Evolutionary conservation across 2,329 filamentous ascomycete species (phyloP).

Genomic region (Hansfordia pulvinata): DNA sequence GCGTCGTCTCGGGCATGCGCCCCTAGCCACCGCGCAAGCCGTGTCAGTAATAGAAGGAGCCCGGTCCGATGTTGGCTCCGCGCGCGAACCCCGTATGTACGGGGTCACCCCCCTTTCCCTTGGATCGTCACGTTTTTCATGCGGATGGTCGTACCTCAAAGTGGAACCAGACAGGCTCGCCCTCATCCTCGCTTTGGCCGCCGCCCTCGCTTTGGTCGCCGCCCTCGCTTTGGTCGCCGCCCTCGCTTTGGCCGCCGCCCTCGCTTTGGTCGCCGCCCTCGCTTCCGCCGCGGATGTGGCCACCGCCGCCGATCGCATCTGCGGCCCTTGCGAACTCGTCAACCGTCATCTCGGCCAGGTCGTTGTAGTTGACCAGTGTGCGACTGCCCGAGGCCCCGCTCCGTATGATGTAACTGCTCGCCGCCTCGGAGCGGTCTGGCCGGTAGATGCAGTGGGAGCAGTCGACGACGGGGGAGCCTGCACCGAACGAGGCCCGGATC

Average conservation of each 20-base stretch:
- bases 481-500: conserved; percentile 40
- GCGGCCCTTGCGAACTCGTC: conserved; percentile 41
- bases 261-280: too few relatives aligned
- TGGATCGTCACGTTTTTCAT: too few relatives aligned
- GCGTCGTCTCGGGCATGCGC: conserved; percentile 46
- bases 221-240: too few relatives aligned
- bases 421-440: conserved; percentile 35
- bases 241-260: too few relatives aligned
- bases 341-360: conserved; percentile 52
- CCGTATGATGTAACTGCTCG: conserved; percentile 57
- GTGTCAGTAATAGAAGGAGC: too few relatives aligned
- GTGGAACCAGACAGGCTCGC: conserved; percentile 47
- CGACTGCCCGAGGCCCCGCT: conserved; percentile 44
- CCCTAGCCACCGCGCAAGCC: too few relatives aligned
- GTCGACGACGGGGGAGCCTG: conserved; percentile 21
- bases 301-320: background rate
- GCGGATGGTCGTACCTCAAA: conserved; percentile 42
- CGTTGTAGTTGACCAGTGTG: conserved; percentile 59
- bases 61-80: too few relatives aligned
- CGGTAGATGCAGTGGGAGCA: conserved; percentile 47
- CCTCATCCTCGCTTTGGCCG: conserved; percentile 13
- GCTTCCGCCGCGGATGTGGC: too few relatives aligned
- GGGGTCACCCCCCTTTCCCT: too few relatives aligned
- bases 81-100: too few relatives aligned
- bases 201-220: too few relatives aligned